Evolutionary conservation across 2,329 filamentous ascomycete species (phyloP).

Genomic region (Cladophialophora immunda): DNA sequence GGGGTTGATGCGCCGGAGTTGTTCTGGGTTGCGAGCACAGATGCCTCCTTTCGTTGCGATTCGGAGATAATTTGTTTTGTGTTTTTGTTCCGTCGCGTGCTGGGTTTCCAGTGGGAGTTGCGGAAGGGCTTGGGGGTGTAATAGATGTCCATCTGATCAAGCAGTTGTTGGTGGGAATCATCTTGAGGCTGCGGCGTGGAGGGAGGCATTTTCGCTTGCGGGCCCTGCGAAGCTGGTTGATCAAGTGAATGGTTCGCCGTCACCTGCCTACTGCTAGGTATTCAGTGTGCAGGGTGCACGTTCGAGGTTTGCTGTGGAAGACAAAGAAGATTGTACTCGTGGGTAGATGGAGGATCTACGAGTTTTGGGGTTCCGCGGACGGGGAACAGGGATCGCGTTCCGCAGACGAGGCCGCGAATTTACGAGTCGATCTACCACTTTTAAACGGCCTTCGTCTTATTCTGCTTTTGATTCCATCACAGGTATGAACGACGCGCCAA

Average conservation of each 20-base stretch:
- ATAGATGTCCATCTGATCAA: slow-evolving; percentile 92
- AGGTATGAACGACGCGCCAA: background rate
- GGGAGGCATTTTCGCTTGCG: slow-evolving; percentile 58
- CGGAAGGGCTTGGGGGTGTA: slow-evolving; percentile 87
- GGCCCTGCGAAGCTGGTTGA: background rate
- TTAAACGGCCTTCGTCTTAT: background rate
- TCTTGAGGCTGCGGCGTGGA: slow-evolving; percentile 69
- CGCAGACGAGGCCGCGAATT: slow-evolving; percentile 1
- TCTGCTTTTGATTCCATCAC: background rate
- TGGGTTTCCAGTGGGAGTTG: slow-evolving; percentile 87
- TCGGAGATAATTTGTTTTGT: slow-evolving; percentile 96
- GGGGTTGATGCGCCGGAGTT: slow-evolving; percentile 83
- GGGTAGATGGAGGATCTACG: background rate
- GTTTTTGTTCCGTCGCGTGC: slow-evolving; percentile 97
- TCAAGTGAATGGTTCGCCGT: background rate
- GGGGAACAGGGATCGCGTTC: slow-evolving; percentile 5
- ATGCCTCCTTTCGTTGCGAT: slow-evolving; percentile 87
- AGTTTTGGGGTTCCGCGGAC: background rate
- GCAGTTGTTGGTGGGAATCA: slow-evolving; percentile 83
- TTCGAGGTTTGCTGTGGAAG: background rate
- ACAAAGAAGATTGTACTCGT: background rate
- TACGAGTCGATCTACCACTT: background rate
- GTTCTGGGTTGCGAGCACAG: slow-evolving; percentile 80
- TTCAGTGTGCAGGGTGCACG: background rate
- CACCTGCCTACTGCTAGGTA: background rate